Evolutionary conservation across 2,329 filamentous ascomycete genomes (phyloP).

Genomic region (Fusarium nelsonii): DNA sequence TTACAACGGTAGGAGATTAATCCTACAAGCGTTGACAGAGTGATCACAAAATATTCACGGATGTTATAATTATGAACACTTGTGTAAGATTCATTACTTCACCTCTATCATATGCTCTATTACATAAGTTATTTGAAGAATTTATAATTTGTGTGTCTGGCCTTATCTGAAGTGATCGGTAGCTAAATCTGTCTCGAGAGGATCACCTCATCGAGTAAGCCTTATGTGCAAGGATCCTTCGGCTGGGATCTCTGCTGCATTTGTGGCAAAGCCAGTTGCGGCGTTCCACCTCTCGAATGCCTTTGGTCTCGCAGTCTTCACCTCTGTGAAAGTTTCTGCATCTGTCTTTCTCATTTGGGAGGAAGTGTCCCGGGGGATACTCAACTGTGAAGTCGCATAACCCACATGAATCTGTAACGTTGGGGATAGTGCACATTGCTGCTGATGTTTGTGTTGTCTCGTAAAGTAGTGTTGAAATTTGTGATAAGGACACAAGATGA

Average conservation of each 20-base stretch:
- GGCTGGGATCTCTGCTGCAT: not conserved
- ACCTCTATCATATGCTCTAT: too few relatives aligned
- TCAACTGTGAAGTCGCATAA: not conserved
- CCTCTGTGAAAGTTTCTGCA: not conserved
- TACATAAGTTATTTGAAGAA: not conserved
- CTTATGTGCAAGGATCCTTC: not conserved
- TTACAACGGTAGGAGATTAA: too few relatives aligned
- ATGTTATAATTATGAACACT: too few relatives aligned
- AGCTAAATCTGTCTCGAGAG: not conserved
- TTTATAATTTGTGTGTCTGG: too few relatives aligned
- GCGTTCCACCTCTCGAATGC: not conserved
- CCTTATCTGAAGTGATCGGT: not conserved
- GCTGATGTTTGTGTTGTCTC: not conserved
- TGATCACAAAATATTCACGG: too few relatives aligned
- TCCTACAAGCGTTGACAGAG: too few relatives aligned
- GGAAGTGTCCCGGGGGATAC: not conserved
- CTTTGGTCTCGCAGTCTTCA: not conserved
- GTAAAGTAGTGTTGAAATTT: too few relatives aligned
- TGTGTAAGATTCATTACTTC: too few relatives aligned
- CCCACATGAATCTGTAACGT: not conserved
- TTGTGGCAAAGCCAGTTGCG: not conserved
- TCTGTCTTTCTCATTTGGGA: not conserved
- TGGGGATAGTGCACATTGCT: not conserved
- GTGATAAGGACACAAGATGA: not conserved
- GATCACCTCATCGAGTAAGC: not conserved